phyloP scores from a whole-genome alignment of 805 yeast genomes.

The Suhomyces sp. region DNA sequence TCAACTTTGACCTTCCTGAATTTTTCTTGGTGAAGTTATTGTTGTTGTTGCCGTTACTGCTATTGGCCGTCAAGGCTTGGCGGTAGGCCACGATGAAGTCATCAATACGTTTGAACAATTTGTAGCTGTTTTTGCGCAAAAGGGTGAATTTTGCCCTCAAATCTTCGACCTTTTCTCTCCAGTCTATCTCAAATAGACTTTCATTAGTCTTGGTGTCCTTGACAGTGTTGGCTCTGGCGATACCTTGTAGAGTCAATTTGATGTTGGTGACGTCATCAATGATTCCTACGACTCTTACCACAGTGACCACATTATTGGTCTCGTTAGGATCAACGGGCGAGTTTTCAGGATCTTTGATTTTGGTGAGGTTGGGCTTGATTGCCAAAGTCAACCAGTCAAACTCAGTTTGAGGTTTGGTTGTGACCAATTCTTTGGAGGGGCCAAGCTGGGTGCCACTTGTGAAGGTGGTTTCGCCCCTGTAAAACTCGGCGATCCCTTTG shows the following conservation, averaged over 20 bases:
- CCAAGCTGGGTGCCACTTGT: neutral
- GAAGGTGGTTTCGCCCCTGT: constrained; percentile 5
- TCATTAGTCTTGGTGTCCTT: constrained; percentile 19
- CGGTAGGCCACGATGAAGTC: constrained; percentile 37
- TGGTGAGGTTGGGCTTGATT: constrained; percentile 30
- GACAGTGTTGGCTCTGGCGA: constrained; percentile 38
- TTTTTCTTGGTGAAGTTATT: constrained; percentile 11
- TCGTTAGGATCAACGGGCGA: constrained; percentile 5
- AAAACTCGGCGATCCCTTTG: constrained; percentile 27
- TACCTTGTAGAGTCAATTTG: constrained; percentile 48
- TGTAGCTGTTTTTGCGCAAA: constrained; percentile 16
- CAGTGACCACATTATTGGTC: constrained; percentile 31
- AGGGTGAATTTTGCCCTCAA: constrained; percentile 15
- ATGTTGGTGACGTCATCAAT: constrained; percentile 43
- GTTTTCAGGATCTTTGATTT: constrained; percentile 23
- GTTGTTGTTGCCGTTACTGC: constrained; percentile 6
- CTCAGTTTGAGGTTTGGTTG: constrained; percentile 11
- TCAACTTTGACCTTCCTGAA: constrained; percentile 7
- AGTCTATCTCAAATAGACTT: constrained; percentile 23
- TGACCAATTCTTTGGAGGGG: neutral
- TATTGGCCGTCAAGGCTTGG: constrained; percentile 21
- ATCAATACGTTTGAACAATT: constrained; percentile 37
- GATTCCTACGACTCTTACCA: constrained; percentile 48
- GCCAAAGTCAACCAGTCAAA: constrained; percentile 40
- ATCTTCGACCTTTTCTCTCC: constrained; percentile 18